Evolutionary conservation across 805 yeast genomes (phyloP).

Genomic region (Helenozyma rhizophorensis): DNA sequence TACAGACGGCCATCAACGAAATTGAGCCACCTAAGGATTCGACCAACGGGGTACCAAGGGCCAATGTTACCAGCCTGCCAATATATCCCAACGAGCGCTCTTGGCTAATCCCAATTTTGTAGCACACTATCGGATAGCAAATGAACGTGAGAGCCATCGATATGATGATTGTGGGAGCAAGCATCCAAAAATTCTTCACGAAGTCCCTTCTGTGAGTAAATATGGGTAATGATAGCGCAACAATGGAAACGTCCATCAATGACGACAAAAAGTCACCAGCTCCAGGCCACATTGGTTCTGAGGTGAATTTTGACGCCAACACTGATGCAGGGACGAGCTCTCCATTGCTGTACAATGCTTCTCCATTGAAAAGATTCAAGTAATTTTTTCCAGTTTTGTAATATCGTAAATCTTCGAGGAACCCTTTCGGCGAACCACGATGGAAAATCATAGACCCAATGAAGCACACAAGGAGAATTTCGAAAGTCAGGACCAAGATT

Average conservation of each 20-base stretch:
- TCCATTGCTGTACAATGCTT: constrained; percentile 26
- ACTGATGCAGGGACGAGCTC: constrained; percentile 9
- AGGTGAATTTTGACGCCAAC: constrained; percentile 16
- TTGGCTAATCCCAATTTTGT: constrained; percentile 58
- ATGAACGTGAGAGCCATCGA: constrained; percentile 58
- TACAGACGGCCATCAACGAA: constrained; percentile 72
- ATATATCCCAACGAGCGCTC: constrained; percentile 67
- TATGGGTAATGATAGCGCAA: constrained; percentile 73
- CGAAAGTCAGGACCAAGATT: constrained; percentile 58
- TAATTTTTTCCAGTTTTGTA: constrained; percentile 72
- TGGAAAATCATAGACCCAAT: constrained; percentile 53
- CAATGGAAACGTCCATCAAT: constrained; percentile 73
- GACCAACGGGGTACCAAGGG: constrained; percentile 73
- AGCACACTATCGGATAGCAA: constrained; percentile 66
- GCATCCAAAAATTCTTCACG: constrained; percentile 49
- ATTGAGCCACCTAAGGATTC: constrained; percentile 63
- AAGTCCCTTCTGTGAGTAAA: constrained; percentile 67
- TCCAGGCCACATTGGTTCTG: constrained; percentile 58
- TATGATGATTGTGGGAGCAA: constrained; percentile 56
- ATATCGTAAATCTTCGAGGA: constrained; percentile 45
- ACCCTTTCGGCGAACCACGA: constrained; percentile 39
- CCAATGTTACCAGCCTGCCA: constrained; percentile 75
- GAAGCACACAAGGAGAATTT: constrained; percentile 60
- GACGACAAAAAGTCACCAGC: constrained; percentile 74
- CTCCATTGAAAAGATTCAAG: constrained; percentile 48